A percentile compares a stretch with the other conserved stretches of the same genome.
These are phyloP conservation scores for Citrus cavaleriei DNA, from an alignment of 345 rosid species.

Conservation along the genomic window DNA sequence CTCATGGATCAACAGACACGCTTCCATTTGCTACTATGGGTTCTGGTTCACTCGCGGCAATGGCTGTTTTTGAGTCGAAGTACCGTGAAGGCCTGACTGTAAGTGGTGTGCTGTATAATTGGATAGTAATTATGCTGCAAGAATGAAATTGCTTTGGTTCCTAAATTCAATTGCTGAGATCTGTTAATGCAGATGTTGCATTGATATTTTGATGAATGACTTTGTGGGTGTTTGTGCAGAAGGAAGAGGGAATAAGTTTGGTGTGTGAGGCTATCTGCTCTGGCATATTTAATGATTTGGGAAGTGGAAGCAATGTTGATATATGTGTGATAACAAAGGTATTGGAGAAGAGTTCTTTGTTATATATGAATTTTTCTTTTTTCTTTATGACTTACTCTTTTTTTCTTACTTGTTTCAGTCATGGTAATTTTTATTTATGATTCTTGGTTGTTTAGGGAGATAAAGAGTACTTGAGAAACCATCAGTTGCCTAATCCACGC, in stretches of 20 bases:
- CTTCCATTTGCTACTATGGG: conserved; percentile 86
- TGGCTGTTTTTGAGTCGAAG: conserved; percentile 73
- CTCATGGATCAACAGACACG: conserved; percentile 79
- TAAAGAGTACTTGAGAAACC: conserved; percentile 68
- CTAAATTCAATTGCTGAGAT: not conserved
- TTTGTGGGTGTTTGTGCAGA: conserved; percentile 31
- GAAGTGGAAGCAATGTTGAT: conserved; percentile 90
- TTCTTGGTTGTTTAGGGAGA: conserved; percentile 42
- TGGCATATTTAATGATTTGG: conserved; percentile 73
- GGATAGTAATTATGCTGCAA: not conserved
- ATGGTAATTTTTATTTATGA: not conserved
- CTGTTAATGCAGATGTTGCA: not conserved
- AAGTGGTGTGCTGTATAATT: conserved; percentile 26
- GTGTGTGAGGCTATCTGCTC: conserved; percentile 71
- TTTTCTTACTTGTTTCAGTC: not conserved
- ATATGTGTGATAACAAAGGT: conserved; percentile 83
- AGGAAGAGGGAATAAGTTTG: conserved; percentile 62
- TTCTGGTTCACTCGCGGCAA: conserved; percentile 83
- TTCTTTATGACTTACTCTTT: not conserved
- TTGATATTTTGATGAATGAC: not conserved
- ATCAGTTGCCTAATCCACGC: conserved; percentile 67
- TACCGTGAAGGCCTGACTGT: conserved; percentile 71
- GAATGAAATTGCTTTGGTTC: not conserved
- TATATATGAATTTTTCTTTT: not conserved
- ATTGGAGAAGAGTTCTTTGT: not conserved